Conservation (phyloP, 768 basidiomycete species). For the Russula sp. region DNA sequence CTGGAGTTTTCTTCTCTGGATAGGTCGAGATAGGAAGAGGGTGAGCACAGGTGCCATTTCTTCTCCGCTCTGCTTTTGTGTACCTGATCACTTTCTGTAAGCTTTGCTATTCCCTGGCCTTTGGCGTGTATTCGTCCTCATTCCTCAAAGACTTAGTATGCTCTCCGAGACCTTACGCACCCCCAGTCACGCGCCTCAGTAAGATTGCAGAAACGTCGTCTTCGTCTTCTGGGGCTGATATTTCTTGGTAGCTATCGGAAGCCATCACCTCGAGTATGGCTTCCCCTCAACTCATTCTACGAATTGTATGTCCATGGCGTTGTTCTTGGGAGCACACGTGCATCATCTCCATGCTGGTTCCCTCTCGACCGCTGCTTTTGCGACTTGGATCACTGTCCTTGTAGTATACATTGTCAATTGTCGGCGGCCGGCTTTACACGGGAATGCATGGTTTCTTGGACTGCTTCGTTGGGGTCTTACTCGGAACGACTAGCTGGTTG, state of each 20-base stretch:
- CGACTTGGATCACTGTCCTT: conserved; percentile 38
- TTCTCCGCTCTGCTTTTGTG: not conserved
- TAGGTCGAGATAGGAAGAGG: conserved; percentile 62
- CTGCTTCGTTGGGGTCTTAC: conserved; percentile 52
- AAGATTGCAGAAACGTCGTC: conserved; percentile 28
- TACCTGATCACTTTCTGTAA: conserved; percentile 34
- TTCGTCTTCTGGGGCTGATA: not conserved
- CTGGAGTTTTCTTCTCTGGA: conserved; percentile 87
- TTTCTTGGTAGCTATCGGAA: conserved; percentile 53
- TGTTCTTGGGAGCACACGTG: conserved; percentile 63
- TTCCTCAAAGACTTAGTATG: conserved; percentile 87
- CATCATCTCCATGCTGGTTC: conserved; percentile 39
- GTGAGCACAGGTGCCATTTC: conserved; percentile 38
- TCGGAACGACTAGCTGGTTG: conserved; percentile 66
- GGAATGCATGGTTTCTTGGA: conserved; percentile 88
- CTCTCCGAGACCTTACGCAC: conserved; percentile 83
- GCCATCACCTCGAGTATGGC: conserved; percentile 85
- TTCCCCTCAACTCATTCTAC: conserved; percentile 96
- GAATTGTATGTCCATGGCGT: conserved; percentile 82
- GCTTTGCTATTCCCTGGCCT: conserved; percentile 59
- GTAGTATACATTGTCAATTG: conserved; percentile 62
- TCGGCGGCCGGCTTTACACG: conserved; percentile 58
- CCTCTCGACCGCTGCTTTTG: conserved; percentile 45
- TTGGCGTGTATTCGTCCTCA: conserved; percentile 81
- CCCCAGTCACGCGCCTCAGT: conserved; percentile 90